phyloP scores from a whole-genome alignment of 805 yeast genomes.

The Metschnikowia baotianmanensis region DNA sequence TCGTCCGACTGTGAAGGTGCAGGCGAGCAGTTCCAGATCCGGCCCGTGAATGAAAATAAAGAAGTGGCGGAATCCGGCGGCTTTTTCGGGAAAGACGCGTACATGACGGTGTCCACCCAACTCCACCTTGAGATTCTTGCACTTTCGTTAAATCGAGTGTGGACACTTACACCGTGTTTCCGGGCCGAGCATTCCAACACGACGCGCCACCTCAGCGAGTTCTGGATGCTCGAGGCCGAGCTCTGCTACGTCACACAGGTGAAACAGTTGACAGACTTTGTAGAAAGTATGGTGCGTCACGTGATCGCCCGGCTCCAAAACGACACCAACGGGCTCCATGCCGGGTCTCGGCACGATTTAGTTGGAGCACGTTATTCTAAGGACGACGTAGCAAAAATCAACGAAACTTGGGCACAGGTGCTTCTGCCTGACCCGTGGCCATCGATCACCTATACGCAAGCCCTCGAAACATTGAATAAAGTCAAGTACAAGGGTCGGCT shows the following conservation, averaged over 20 bases:
- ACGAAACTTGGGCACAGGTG: slow-evolving; percentile 61
- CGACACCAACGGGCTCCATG: neutral
- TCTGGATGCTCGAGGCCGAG: slow-evolving; percentile 98
- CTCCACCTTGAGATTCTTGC: slow-evolving; percentile 82
- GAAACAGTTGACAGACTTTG: slow-evolving; percentile 57
- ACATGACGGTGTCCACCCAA: slow-evolving; percentile 87
- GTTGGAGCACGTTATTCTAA: slow-evolving; percentile 18
- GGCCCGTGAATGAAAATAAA: slow-evolving; percentile 28
- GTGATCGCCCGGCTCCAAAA: slow-evolving; percentile 12
- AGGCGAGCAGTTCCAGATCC: slow-evolving; percentile 78
- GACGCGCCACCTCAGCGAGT: slow-evolving; percentile 86
- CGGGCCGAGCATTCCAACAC: slow-evolving; percentile 91
- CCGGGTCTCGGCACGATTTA: slow-evolving; percentile 31
- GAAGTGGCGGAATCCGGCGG: slow-evolving; percentile 5
- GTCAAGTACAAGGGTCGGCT: slow-evolving; percentile 43
- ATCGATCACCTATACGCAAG: slow-evolving; percentile 71
- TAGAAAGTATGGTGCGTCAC: slow-evolving; percentile 65
- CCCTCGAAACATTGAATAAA: slow-evolving; percentile 49
- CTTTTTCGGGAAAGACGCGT: slow-evolving; percentile 68
- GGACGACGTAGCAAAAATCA: slow-evolving; percentile 35
- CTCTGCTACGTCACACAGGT: slow-evolving; percentile 62
- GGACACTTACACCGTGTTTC: slow-evolving; percentile 89
- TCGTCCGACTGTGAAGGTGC: slow-evolving; percentile 97
- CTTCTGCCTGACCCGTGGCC: slow-evolving; percentile 53
- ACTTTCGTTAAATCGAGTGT: slow-evolving; percentile 72